Percentiles rank a stretch among this genome's conserved stretches.
phyloP scores from a whole-genome alignment of 495 filamentous ascomycete species.

The Trichoderma erinaceum region DNA sequence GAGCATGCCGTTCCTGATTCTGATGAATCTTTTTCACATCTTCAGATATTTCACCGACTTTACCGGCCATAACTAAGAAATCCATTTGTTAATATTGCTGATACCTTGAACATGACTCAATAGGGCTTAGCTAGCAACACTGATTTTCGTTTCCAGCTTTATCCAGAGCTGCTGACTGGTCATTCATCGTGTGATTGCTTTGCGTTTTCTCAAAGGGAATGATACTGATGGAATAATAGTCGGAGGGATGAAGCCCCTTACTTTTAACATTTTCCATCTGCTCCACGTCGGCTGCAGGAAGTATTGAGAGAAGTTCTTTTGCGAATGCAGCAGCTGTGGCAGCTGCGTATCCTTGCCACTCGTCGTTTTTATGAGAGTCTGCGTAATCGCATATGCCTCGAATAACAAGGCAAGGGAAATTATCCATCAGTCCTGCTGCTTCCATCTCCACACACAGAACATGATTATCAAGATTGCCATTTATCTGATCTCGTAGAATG shows the following conservation, averaged over 20 bases:
- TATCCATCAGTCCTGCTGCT: too few species aligned
- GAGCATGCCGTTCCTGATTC: background rate
- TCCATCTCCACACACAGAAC: background rate
- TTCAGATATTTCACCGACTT: background rate
- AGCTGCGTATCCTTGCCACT: background rate
- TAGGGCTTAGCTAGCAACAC: background rate
- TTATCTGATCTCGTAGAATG: background rate
- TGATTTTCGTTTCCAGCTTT: background rate
- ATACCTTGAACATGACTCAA: background rate
- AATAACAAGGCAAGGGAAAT: too few species aligned
- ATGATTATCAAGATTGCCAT: background rate
- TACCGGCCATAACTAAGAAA: background rate
- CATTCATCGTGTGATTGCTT: too few species aligned
- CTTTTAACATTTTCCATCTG: too few species aligned
- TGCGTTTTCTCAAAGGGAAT: too few species aligned
- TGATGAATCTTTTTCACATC: too few species aligned
- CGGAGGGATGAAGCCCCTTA: too few species aligned
- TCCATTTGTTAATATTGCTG: too few species aligned
- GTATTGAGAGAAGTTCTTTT: background rate
- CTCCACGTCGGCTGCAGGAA: background rate
- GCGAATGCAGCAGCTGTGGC: background rate
- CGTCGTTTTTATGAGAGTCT: background rate
- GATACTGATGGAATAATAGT: too few species aligned
- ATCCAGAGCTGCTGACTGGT: too few species aligned
- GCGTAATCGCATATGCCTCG: background rate